Conservation (phyloP, 192 early-diverging fungal species). For the Paraglomus brasilianum region DNA sequence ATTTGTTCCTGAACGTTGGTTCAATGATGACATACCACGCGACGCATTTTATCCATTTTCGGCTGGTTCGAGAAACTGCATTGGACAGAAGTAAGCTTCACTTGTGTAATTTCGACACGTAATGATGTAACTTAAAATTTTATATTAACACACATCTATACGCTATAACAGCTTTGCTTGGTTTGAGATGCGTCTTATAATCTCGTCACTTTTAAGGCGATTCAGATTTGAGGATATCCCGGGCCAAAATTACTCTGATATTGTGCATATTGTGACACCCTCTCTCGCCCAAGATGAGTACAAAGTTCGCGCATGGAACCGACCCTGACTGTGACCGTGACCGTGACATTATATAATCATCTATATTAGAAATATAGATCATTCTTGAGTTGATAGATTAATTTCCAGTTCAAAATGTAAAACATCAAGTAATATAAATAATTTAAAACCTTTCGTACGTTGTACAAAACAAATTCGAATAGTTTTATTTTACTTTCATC, state of each 20-base stretch:
- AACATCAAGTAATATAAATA: too few relatives aligned
- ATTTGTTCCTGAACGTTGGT: conserved; percentile 53
- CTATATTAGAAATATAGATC: too few relatives aligned
- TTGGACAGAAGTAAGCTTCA: conserved; percentile 8
- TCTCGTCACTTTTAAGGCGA: neutral
- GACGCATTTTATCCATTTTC: conserved; percentile 28
- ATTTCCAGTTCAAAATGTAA: too few relatives aligned
- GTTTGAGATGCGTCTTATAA: neutral
- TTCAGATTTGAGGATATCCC: conserved; percentile 9
- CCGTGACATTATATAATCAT: too few relatives aligned
- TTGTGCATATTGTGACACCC: conserved; percentile 4
- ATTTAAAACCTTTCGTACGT: too few relatives aligned
- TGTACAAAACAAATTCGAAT: too few relatives aligned
- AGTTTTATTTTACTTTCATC: too few relatives aligned
- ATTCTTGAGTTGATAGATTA: too few relatives aligned
- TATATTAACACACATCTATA: neutral
- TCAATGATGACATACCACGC: neutral
- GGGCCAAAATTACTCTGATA: neutral
- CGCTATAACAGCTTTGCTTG: conserved; percentile 1
- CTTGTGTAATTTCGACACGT: too few relatives aligned
- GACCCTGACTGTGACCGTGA: too few relatives aligned
- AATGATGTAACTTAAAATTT: too few relatives aligned
- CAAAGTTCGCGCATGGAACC: conserved; percentile 18
- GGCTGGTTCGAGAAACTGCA: conserved; percentile 4
- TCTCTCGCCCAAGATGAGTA: neutral